phyloP scores from a whole-genome alignment of 2,329 filamentous ascomycete genomes.

The Arthroderma uncinatum region DNA sequence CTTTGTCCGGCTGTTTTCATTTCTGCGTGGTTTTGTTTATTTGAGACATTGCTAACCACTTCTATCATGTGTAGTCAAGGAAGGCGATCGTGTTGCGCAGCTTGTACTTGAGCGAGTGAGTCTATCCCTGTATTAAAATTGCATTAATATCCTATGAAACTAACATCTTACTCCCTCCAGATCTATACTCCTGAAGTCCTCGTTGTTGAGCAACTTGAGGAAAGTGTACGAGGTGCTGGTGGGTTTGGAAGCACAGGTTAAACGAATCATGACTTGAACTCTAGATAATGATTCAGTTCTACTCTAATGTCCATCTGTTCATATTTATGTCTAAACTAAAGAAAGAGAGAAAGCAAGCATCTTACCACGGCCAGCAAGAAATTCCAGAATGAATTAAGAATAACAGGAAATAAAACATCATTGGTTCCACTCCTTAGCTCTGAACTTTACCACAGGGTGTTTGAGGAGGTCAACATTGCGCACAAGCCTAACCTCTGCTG shows the following conservation, averaged over 20 bases:
- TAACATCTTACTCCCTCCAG: constrained; percentile 22
- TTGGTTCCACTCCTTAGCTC: constrained; percentile 33
- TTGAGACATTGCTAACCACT: background rate
- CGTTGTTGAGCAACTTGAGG: constrained; percentile 79
- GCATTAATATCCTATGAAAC: background rate
- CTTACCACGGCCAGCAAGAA: background rate
- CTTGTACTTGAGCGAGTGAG: constrained; percentile 72
- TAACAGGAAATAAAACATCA: constrained; percentile 31
- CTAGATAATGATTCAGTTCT: constrained; percentile 1
- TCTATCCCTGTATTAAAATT: constrained; percentile 5
- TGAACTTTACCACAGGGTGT: constrained; percentile 53
- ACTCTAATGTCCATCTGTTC: background rate
- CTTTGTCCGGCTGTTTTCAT: too few species aligned
- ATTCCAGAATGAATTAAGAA: background rate
- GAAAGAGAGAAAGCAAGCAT: background rate
- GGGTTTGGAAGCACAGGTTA: constrained; percentile 81
- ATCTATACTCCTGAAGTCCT: constrained; percentile 87
- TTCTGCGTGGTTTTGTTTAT: background rate
- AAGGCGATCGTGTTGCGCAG: constrained; percentile 87
- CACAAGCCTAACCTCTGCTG: constrained; percentile 78
- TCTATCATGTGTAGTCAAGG: constrained; percentile 45
- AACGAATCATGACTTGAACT: background rate
- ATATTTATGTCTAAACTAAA: background rate
- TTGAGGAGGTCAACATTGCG: constrained; percentile 60
- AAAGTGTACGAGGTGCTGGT: constrained; percentile 79